A percentile compares a stretch with the other conserved stretches of the same genome.
Conservation (phyloP, 1,284 basidiomycete genomes). For the Apiotrichum gracile region DNA sequence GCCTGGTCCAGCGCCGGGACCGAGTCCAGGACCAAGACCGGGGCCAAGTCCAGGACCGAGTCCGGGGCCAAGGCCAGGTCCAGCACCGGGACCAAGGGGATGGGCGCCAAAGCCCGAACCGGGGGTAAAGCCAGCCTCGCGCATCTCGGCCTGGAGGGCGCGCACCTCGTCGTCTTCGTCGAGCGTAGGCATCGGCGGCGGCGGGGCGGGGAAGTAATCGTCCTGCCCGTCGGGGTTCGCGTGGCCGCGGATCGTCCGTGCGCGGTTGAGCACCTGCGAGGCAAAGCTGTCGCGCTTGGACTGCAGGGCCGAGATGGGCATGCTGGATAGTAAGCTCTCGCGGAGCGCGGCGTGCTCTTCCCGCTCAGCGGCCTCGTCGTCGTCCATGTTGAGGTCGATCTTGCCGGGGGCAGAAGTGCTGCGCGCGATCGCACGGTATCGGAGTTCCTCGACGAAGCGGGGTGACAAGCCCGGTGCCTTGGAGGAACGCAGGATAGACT, state of each 20-base stretch:
- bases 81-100: too few species aligned
- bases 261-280: slow-evolving; percentile 16
- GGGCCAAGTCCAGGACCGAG: background rate
- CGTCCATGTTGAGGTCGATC: slow-evolving; percentile 15
- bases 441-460: slow-evolving; percentile 44
- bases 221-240: slow-evolving; percentile 12
- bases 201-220: slow-evolving; percentile 10
- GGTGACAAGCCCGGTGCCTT: slow-evolving; percentile 33
- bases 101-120: background rate
- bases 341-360: slow-evolving; percentile 26
- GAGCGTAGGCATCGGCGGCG: slow-evolving; percentile 42
- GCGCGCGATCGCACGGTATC: slow-evolving; percentile 33
- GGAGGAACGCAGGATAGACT: slow-evolving; percentile 32
- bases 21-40: background rate
- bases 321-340: background rate
- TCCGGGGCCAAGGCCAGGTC: too few species aligned
- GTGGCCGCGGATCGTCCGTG: slow-evolving; percentile 8
- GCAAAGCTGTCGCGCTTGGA: slow-evolving; percentile 10
- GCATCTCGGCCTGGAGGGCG: slow-evolving; percentile 15
- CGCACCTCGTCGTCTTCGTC: slow-evolving; percentile 40
- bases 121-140: background rate
- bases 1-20: background rate
- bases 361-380: slow-evolving; percentile 36
- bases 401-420: slow-evolving; percentile 30
- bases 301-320: background rate